Conservation (phyloP, 345 rosid genomes). For the Nasturtium officinale region DNA sequence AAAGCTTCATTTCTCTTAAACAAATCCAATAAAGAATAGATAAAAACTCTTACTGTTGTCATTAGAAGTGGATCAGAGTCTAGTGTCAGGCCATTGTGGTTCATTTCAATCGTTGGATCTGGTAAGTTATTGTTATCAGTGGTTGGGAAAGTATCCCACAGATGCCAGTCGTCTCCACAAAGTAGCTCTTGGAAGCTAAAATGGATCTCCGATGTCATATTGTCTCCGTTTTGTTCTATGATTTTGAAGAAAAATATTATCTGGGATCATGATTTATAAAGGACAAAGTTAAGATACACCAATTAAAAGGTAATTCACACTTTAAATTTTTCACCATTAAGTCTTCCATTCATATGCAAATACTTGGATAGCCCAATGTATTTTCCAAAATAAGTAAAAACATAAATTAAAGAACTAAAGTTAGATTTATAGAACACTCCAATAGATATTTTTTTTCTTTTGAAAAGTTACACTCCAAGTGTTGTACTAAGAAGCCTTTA, state of each 20-base stretch:
- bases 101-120: slow-evolving; percentile 4
- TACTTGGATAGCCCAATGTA: not conserved
- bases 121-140: slow-evolving; percentile 8
- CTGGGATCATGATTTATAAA: not conserved
- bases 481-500: too few relatives aligned
- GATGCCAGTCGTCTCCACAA: slow-evolving; percentile 32
- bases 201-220: not conserved
- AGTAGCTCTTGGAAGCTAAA: slow-evolving; percentile 27
- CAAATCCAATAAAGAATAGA: not conserved
- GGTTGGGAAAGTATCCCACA: slow-evolving; percentile 25
- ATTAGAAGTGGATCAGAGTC: not conserved
- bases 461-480: too few relatives aligned
- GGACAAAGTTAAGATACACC: not conserved
- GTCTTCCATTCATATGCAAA: slow-evolving; percentile 5
- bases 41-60: not conserved
- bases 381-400: not conserved
- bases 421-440: too few relatives aligned
- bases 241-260: not conserved
- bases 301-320: not conserved
- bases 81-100: not conserved
- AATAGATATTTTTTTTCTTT: too few relatives aligned
- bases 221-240: slow-evolving; percentile 14
- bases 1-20: not conserved
- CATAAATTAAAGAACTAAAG: not conserved
- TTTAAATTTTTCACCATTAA: not conserved